These are phyloP conservation scores for Chaetomiaceae sp. DNA, from an alignment of 2,329 filamentous ascomycete genomes.

Conservation along the genomic window DNA sequence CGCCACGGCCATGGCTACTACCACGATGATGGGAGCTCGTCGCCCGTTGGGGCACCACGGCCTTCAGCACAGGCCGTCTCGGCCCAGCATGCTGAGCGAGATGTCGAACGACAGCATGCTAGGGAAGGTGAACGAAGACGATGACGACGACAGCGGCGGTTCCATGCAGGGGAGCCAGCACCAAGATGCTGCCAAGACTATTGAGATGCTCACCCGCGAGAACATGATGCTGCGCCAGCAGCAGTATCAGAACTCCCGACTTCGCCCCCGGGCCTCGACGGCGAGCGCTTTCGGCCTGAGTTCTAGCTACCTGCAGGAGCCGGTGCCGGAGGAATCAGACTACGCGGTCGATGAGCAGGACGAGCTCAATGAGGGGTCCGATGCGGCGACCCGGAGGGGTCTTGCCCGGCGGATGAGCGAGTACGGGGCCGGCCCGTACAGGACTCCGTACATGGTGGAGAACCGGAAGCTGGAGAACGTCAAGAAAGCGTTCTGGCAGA, in stretches of 20 bases:
- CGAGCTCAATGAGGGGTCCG: slow-evolving; percentile 52
- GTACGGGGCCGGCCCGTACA: slow-evolving; percentile 44
- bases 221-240: slow-evolving; percentile 56
- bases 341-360: slow-evolving; percentile 70
- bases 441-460: slow-evolving; percentile 50
- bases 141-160: slow-evolving; percentile 52
- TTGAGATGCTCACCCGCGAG: slow-evolving; percentile 59
- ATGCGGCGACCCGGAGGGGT: slow-evolving; percentile 43
- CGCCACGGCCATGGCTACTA: slow-evolving; percentile 40
- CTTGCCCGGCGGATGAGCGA: slow-evolving; percentile 55
- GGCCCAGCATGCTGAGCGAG: slow-evolving; percentile 70
- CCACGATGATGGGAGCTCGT: slow-evolving; percentile 47
- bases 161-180: slow-evolving; percentile 51
- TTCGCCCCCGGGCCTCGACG: slow-evolving; percentile 57
- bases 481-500: slow-evolving; percentile 68
- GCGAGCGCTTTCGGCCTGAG: slow-evolving; percentile 48
- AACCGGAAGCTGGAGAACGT: slow-evolving; percentile 61
- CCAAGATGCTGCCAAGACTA: slow-evolving; percentile 57
- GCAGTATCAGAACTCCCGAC: slow-evolving; percentile 47
- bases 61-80: slow-evolving; percentile 76
- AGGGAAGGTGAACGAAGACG: slow-evolving; percentile 67
- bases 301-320: slow-evolving; percentile 58
- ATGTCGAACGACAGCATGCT: slow-evolving; percentile 60
- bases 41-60: slow-evolving; percentile 57
- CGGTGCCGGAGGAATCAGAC: slow-evolving; percentile 62